Conservation (phyloP, 768 basidiomycete species). For the Xerocomus spinulosus region DNA sequence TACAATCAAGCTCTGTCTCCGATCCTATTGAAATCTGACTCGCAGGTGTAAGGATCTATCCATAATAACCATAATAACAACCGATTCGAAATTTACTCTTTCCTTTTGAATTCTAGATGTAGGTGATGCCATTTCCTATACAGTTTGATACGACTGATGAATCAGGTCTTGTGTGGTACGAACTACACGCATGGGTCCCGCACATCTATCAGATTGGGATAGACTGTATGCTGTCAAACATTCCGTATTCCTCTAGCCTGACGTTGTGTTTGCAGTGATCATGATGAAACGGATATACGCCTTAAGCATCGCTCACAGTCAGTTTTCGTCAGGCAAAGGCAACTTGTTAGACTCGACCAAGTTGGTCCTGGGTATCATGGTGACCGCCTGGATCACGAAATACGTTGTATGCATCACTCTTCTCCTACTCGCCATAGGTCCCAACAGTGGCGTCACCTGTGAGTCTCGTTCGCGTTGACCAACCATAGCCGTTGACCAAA, state of each 20-base stretch:
- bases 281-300: conserved; percentile 19
- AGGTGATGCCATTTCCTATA: too few species aligned
- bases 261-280: conserved; percentile 8
- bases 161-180: too few species aligned
- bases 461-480: not conserved
- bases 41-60: too few species aligned
- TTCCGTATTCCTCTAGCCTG: not conserved
- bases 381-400: conserved; percentile 5
- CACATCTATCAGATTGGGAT: too few species aligned
- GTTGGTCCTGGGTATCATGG: conserved; percentile 6
- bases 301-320: conserved; percentile 3
- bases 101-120: too few species aligned
- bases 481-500: not conserved
- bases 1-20: too few species aligned
- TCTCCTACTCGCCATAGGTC: conserved; percentile 11
- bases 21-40: too few species aligned
- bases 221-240: not conserved
- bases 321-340: not conserved
- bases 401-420: conserved; percentile 1
- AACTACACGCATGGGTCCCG: too few species aligned
- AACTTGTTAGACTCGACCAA: conserved; percentile 3
- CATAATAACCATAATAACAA: too few species aligned
- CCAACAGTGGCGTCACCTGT: conserved; percentile 4
- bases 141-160: too few species aligned
- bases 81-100: too few species aligned